Evolutionary conservation across 345 rosid genomes (phyloP).

Genomic region (Passiflora organensis): DNA sequence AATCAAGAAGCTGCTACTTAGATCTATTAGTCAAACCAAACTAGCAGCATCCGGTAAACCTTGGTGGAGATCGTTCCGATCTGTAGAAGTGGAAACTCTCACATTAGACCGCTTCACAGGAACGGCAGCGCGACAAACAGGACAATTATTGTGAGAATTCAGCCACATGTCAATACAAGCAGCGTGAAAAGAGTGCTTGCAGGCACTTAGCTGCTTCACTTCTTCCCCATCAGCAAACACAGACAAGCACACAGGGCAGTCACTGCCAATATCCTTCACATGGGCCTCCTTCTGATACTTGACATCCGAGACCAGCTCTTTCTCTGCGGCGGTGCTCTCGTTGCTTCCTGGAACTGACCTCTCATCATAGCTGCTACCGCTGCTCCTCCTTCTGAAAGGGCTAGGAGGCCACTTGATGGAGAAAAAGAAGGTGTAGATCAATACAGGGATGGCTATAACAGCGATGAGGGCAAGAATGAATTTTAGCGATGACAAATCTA

Average conservation of each 20-base stretch:
- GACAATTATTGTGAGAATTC: constrained; percentile 50
- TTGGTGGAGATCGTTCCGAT: constrained; percentile 47
- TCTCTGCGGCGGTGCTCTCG: background rate
- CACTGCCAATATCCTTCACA: constrained; percentile 47
- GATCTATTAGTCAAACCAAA: constrained; percentile 40
- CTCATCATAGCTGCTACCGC: background rate
- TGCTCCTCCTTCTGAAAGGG: constrained; percentile 21
- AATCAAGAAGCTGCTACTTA: too few relatives aligned
- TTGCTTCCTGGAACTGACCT: background rate
- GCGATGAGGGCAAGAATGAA: constrained; percentile 65
- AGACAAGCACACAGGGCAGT: constrained; percentile 70
- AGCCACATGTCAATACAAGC: constrained; percentile 66
- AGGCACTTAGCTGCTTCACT: constrained; percentile 43
- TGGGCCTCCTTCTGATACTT: constrained; percentile 43
- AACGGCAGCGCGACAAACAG: constrained; percentile 63
- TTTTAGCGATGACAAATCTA: constrained; percentile 63
- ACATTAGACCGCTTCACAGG: constrained; percentile 37
- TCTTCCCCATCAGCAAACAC: constrained; percentile 52
- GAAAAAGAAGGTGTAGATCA: constrained; percentile 63
- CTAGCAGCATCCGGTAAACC: constrained; percentile 63
- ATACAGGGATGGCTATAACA: constrained; percentile 56
- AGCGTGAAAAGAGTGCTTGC: constrained; percentile 72
- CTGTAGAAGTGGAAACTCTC: constrained; percentile 15
- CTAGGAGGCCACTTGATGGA: constrained; percentile 44
- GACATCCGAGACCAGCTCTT: constrained; percentile 17